Evolutionary conservation across 106 monocot species (phyloP).

Genomic region (Gastrodia elata): DNA sequence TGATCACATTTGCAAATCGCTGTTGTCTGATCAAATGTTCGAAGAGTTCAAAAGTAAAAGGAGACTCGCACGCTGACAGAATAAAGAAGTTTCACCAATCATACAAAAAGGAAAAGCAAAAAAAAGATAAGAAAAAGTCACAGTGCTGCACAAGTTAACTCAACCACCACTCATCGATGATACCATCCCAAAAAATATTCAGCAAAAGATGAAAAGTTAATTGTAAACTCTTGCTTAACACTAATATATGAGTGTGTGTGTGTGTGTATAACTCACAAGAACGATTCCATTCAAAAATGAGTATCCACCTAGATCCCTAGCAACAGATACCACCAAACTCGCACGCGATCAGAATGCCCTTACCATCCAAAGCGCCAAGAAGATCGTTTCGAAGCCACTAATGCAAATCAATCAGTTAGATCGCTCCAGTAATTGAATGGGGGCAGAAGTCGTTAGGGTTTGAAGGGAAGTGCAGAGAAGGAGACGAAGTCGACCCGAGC

Average conservation of each 20-base stretch:
- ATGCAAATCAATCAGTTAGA: neutral
- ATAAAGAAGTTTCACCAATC: neutral
- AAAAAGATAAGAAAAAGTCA: too few species aligned
- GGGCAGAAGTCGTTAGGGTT: slow-evolving; percentile 7
- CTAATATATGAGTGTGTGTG: too few species aligned
- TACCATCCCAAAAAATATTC: neutral
- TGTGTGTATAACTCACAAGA: neutral
- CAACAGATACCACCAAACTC: neutral
- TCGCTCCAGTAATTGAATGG: neutral
- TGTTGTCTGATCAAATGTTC: neutral
- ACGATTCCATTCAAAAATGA: neutral
- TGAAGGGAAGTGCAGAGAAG: neutral
- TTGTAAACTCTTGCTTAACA: too few species aligned
- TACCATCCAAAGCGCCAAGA: neutral
- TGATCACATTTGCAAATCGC: neutral
- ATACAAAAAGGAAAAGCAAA: neutral
- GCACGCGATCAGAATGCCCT: neutral
- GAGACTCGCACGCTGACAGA: neutral
- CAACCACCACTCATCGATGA: neutral
- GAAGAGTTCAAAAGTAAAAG: slow-evolving; percentile 1
- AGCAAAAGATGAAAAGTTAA: neutral
- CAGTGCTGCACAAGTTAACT: neutral
- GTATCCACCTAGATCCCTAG: neutral
- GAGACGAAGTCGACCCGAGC: neutral
- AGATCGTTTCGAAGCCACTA: neutral